phyloP scores from a whole-genome alignment of 345 rosid genomes.

The Gossypium sturtianum region DNA sequence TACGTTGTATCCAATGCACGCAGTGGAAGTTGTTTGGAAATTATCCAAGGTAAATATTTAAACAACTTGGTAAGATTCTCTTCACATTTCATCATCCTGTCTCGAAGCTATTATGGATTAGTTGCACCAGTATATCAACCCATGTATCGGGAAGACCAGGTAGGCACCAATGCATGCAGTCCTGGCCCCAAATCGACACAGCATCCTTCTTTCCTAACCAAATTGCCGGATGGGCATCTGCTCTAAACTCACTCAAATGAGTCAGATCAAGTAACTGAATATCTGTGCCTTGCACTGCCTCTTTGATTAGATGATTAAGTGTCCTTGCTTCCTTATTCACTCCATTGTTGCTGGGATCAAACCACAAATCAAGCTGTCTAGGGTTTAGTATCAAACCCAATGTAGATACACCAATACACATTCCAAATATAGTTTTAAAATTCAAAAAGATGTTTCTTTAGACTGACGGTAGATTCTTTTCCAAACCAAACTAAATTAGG shows the following conservation, averaged over 20 bases:
- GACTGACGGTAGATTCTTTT: background rate
- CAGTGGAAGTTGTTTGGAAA: background rate
- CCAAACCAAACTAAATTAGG: background rate
- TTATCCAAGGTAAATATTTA: background rate
- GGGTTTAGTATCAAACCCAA: constrained; percentile 27
- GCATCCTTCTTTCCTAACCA: constrained; percentile 95
- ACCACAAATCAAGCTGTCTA: constrained; percentile 89
- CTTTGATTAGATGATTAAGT: constrained; percentile 49
- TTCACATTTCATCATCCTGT: constrained; percentile 18
- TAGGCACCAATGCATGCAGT: constrained; percentile 99
- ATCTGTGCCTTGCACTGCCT: constrained; percentile 39
- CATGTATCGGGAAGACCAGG: constrained; percentile 94
- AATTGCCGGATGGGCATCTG: constrained; percentile 91
- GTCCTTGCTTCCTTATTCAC: constrained; percentile 81
- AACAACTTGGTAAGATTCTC: background rate
- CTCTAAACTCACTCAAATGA: constrained; percentile 81
- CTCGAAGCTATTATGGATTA: constrained; percentile 30
- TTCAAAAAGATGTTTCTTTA: background rate
- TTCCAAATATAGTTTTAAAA: background rate
- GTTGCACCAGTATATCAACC: constrained; percentile 72
- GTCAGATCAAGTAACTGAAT: constrained; percentile 62
- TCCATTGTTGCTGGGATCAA: constrained; percentile 85
- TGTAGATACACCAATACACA: background rate
- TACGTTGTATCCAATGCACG: background rate
- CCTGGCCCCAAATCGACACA: constrained; percentile 87